Base-by-base conservation (phyloP, 1,284 basidiomycete genomes). In the Blastosporella zonata region DNA sequence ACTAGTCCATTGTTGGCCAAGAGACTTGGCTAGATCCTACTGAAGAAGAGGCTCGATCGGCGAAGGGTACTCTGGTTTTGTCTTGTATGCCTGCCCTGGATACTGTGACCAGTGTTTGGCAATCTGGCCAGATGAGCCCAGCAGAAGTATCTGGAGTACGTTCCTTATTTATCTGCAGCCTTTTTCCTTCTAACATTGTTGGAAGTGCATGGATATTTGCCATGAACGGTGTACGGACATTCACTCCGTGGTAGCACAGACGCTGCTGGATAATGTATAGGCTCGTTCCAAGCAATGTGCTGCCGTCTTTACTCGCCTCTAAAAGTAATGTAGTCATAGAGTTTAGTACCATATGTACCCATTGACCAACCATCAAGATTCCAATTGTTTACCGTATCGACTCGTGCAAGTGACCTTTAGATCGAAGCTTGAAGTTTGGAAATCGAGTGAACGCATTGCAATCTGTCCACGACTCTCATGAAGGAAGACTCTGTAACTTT, bases 11-110 rank as follows among this genome's bases (percentile, higher is more conserved):
- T 2, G 61, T 83, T 1, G 74, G 71, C 3, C 60, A 74, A 36
- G 74, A 83, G 56, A 69, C 82, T 46, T 79, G 81, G 74, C 67
- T 96, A 23, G 94, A 97, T 68, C 93, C 94, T 1, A 87, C 81
- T 1, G 78, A 82, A 38, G 73, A 79, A 37, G 93, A 95, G 62
- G 73, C 77, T 0, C 64, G 60, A 18, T 51, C 58, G 1, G 78
- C 87, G 5, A 70, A 70, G 13, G 86, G 87, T 0, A 81, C 77
- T 15, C 55, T 97, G 12, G 78, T 89, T 0, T 66, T 95, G 22
- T 83, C 92, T 0, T 89, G 84, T 52, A 84, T 98, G 74, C 95
- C 96, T 42, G 94, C 95, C 0, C 72, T 98, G n/a, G 84, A 81
- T n/a, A 86, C 79, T 8, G 71, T 95, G 9, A 95, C 93, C 2